These are phyloP conservation scores for Dinochytrium kinnereticum DNA, from an alignment of 371 early-diverging fungal species.

Conservation along the genomic window DNA sequence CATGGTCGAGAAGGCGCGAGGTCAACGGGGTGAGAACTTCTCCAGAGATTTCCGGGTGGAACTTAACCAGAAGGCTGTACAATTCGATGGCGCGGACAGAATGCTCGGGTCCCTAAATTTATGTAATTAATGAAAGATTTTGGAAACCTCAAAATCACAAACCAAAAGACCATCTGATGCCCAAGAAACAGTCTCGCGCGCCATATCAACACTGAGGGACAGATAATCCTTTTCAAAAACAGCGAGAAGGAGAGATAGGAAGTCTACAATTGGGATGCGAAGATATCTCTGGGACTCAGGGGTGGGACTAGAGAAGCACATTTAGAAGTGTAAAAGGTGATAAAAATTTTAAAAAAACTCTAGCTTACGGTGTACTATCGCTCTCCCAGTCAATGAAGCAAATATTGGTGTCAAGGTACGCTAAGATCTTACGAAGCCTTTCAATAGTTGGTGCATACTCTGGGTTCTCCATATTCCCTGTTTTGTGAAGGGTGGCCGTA, in stretches of 20 bases:
- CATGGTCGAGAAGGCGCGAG: slow-evolving; percentile 39
- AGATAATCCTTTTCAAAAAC: slow-evolving; percentile 38
- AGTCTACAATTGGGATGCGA: slow-evolving; percentile 37
- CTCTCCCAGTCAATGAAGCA: slow-evolving; percentile 39
- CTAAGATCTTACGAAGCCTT: slow-evolving; percentile 32
- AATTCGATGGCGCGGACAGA: slow-evolving; percentile 41
- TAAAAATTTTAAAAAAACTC: slow-evolving; percentile 16
- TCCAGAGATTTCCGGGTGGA: slow-evolving; percentile 22
- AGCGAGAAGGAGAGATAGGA: slow-evolving; percentile 36
- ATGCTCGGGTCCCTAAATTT: slow-evolving; percentile 43
- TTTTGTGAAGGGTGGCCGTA: slow-evolving; percentile 26
- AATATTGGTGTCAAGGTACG: slow-evolving; percentile 31
- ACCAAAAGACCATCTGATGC: slow-evolving; percentile 45
- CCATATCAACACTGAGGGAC: slow-evolving; percentile 32
- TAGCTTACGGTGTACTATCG: not conserved
- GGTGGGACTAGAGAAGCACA: not conserved
- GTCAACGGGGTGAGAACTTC: slow-evolving; percentile 31
- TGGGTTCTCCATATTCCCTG: slow-evolving; percentile 12
- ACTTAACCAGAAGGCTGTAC: slow-evolving; percentile 34
- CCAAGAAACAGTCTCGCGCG: slow-evolving; percentile 45
- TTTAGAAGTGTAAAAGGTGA: slow-evolving; percentile 14
- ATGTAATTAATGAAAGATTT: not conserved
- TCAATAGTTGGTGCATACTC: slow-evolving; percentile 20
- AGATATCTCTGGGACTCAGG: slow-evolving; percentile 19
- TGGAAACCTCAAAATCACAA: not conserved